Evolutionary conservation across 306 rosid genomes (phyloP).

Genomic region (Trifolium dubium): DNA sequence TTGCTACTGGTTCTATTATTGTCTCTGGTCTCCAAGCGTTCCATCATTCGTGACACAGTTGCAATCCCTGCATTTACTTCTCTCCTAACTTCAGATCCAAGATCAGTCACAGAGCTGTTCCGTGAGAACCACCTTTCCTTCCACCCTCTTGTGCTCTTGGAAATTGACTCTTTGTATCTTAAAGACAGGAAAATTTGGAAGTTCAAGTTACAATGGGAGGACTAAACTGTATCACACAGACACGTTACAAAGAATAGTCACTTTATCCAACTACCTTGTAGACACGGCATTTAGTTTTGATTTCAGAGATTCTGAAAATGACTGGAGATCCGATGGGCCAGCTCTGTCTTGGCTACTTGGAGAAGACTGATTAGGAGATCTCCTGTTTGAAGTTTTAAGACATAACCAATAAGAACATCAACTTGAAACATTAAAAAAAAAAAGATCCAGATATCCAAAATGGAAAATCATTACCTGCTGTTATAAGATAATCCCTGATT

Average conservation of each 20-base stretch:
- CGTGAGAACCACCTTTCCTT: slow-evolving; percentile 94
- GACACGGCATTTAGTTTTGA: slow-evolving; percentile 88
- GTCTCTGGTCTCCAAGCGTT: slow-evolving; percentile 84
- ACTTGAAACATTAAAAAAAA: not conserved
- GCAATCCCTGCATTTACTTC: slow-evolving; percentile 89
- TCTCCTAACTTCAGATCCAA: slow-evolving; percentile 83
- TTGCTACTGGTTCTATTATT: slow-evolving; percentile 48
- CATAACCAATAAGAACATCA: slow-evolving; percentile 12
- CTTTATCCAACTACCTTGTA: slow-evolving; percentile 56
- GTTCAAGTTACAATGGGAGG: slow-evolving; percentile 26
- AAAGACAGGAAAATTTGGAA: slow-evolving; percentile 17
- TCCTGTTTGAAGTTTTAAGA: slow-evolving; percentile 45
- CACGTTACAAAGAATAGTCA: slow-evolving; percentile 15
- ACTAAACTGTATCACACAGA: slow-evolving; percentile 10
- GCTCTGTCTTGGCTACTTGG: slow-evolving; percentile 83
- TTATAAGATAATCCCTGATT: slow-evolving; percentile 63
- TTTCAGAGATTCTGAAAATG: slow-evolving; percentile 87
- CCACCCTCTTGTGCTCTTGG: slow-evolving; percentile 96
- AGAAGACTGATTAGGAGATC: slow-evolving; percentile 69
- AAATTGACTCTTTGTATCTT: slow-evolving; percentile 95
- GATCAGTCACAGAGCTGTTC: slow-evolving; percentile 72
- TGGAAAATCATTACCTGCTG: slow-evolving; percentile 50
- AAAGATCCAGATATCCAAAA: slow-evolving; percentile 24
- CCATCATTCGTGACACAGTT: slow-evolving; percentile 90
- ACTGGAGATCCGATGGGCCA: slow-evolving; percentile 93